A percentile compares a stretch with the other conserved stretches of the same genome.
Evolutionary conservation across 2,329 filamentous ascomycete species (phyloP).

Genomic region (Chaetomiaceae sp.): DNA sequence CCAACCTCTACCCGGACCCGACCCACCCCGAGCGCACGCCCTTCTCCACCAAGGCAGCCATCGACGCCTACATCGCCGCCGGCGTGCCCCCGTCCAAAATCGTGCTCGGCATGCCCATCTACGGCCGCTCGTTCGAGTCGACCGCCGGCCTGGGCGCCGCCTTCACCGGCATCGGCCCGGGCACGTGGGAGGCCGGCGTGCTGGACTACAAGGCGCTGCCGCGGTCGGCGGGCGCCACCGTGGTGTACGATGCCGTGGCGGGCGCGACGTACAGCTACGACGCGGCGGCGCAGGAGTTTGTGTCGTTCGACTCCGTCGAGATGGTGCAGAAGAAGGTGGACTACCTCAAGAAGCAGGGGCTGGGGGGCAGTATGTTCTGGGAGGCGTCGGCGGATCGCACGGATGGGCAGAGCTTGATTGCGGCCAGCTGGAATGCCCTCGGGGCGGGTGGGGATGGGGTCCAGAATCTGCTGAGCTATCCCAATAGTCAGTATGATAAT

Average conservation of each 20-base stretch:
- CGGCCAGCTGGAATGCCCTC: slow-evolving; percentile 36
- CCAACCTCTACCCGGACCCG: slow-evolving; percentile 55
- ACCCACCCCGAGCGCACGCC: slow-evolving; percentile 52
- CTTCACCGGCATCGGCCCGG: slow-evolving; percentile 58
- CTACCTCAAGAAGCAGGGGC: slow-evolving; percentile 55
- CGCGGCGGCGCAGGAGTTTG: slow-evolving; percentile 49
- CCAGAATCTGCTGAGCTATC: slow-evolving; percentile 45
- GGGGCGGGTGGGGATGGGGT: slow-evolving; percentile 39
- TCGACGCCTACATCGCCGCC: slow-evolving; percentile 57
- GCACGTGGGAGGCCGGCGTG: slow-evolving; percentile 66
- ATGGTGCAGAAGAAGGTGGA: slow-evolving; percentile 56
- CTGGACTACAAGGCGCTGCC: slow-evolving; percentile 81
- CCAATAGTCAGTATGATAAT: slow-evolving; percentile 50
- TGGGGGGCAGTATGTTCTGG: slow-evolving; percentile 85
- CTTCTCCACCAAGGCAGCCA: slow-evolving; percentile 60
- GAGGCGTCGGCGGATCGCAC: slow-evolving; percentile 65
- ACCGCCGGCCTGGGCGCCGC: slow-evolving; percentile 59
- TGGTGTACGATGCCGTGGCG: slow-evolving; percentile 50
- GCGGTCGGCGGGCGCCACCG: slow-evolving; percentile 45
- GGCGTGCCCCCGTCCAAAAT: slow-evolving; percentile 62
- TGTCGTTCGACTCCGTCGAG: slow-evolving; percentile 64
- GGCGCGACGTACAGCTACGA: slow-evolving; percentile 70
- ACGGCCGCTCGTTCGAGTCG: slow-evolving; percentile 63
- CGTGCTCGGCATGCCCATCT: slow-evolving; percentile 72
- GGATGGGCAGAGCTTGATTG: slow-evolving; percentile 56